These are phyloP conservation scores for Panaeolus cyanescens DNA, from an alignment of 768 basidiomycete species.

Conservation along the genomic window DNA sequence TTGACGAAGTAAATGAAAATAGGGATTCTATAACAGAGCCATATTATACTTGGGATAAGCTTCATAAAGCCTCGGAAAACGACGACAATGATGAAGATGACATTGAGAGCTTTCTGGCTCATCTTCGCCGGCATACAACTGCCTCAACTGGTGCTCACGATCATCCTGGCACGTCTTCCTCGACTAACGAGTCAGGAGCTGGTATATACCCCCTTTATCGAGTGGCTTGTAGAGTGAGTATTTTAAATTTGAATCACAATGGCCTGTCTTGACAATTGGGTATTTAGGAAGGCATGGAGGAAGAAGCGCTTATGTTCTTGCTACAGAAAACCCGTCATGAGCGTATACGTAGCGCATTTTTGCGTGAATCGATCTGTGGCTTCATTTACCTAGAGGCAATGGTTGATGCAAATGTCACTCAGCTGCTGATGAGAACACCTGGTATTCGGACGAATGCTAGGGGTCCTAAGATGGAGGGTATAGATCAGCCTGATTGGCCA, in stretches of 20 bases:
- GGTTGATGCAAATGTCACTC: neutral
- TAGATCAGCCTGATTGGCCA: neutral
- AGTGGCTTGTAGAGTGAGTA: neutral
- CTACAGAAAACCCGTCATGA: neutral
- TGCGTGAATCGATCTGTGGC: neutral
- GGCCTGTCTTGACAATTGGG: no score
- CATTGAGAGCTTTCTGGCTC: neutral
- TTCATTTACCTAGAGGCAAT: neutral
- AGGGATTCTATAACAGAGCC: neutral
- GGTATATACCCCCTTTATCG: neutral
- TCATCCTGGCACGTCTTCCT: neutral
- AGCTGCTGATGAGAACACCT: neutral
- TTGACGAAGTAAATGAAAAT: neutral
- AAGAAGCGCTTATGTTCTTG: neutral
- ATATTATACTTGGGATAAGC: neutral
- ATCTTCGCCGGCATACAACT: neutral
- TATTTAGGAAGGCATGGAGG: neutral
- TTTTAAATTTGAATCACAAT: neutral
- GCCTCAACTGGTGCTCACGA: neutral
- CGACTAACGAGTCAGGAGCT: no score
- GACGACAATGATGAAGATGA: neutral
- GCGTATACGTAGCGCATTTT: neutral
- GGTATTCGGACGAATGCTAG: neutral
- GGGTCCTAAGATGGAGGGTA: neutral
- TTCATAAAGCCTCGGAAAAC: neutral